Base-by-base conservation (phyloP, 352 stramenopile species). In the Pythium pyrilobum region DNA sequence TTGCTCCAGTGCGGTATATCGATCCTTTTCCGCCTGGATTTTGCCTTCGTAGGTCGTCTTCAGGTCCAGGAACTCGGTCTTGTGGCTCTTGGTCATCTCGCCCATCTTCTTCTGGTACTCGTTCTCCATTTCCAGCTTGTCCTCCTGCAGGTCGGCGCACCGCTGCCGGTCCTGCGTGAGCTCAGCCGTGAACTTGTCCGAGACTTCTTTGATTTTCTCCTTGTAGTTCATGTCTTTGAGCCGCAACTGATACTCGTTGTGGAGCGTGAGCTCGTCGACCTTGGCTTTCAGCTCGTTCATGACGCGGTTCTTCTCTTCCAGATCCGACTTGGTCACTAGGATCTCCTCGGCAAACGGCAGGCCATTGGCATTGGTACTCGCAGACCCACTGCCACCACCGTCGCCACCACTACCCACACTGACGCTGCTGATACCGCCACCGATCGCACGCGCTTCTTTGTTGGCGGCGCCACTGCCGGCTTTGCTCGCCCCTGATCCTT, bases 211-310 rank as follows among this genome's bases (percentile, higher is more conserved):
- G 43, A 98, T 96, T 53, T 98, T 97, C 57, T 98, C 93, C 45
- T 86, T 89, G 71, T 97, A 97, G 64, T 96, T 96, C 72, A 98
- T 97, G 57, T 98, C 92, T 50, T 97, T 97, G 27, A 98, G 64
- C 3, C 93, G 79, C 29, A 98, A 65, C 45, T 98, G 89, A 52
- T 98, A 98, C 41, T 98, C 93, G 58, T 97, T 98, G 56, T 98
- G 88, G 9, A 97, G 68, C 13, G 79, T 93, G 20, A 98, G 70
- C 42, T 98, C 92, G 20, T 98, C 92, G 4, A 98, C 89, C 68
- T 98, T 97, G 23, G 77, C 95, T 54, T 96, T 96, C 32, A 98
- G 77, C 37, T 98, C 92, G 33, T 84, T 77, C 85, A 98, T 97
- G 9, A 95, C 64, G 2, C 74, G 72, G 29, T 95, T 87, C 45